Conservation (phyloP, 2,329 filamentous ascomycete species). For the Tolypocladium inflatum region DNA sequence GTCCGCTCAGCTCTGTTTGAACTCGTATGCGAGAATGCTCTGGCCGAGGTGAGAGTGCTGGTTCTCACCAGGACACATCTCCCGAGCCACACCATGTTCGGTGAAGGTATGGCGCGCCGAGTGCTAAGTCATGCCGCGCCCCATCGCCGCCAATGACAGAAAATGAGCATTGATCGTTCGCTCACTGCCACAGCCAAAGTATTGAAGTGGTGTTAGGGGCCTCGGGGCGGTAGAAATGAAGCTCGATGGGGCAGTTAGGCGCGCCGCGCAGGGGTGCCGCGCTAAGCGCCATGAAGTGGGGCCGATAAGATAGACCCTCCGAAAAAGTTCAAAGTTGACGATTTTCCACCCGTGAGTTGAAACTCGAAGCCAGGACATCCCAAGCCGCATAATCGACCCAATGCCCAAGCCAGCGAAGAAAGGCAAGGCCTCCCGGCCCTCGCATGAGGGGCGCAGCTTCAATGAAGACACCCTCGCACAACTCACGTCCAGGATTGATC, state of each 20-base stretch:
- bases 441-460: slow-evolving; percentile 21
- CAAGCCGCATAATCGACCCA: not conserved
- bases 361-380: not conserved
- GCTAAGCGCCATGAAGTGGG: slow-evolving; percentile 3
- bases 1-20: slow-evolving; percentile 22
- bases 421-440: slow-evolving; percentile 17
- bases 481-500: slow-evolving; percentile 48
- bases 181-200: not conserved
- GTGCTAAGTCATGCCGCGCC: not conserved
- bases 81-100: slow-evolving; percentile 7
- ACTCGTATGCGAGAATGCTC: slow-evolving; percentile 12
- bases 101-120: slow-evolving; percentile 7
- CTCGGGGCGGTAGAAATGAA: not conserved
- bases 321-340: slow-evolving; percentile 7
- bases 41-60: slow-evolving; percentile 4
- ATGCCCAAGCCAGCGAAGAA: slow-evolving; percentile 30
- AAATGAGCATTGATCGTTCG: not conserved
- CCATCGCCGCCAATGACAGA: not conserved
- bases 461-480: slow-evolving; percentile 41
- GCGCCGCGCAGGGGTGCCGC: not conserved
- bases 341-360: slow-evolving; percentile 1
- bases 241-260: not conserved
- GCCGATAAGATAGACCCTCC: slow-evolving; percentile 8
- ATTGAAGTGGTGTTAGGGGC: not conserved
- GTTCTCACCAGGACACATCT: slow-evolving; percentile 4